Base-by-base conservation (phyloP, 1,139 yeast genomes). In the Scheffersomyces illinoinensis region DNA sequence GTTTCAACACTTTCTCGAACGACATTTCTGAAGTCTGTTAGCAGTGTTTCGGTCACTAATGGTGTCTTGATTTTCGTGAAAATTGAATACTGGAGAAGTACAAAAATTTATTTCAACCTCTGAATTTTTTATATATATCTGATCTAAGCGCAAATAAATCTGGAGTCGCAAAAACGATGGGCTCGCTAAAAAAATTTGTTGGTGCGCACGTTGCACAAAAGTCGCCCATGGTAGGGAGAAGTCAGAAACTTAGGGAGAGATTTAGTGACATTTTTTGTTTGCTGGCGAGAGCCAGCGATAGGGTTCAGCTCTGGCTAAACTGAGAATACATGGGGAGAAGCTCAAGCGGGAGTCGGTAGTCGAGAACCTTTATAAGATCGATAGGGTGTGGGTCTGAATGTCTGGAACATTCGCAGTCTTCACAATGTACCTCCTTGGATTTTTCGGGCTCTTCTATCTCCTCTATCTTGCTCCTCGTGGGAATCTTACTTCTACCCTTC, bases 1-100 rank as follows among this genome's bases (percentile, higher is more conserved):
- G 77, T 61, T 82, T 77, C 58, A 90, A 74, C 43, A 92, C 97
- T 64, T 83, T 88, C 57, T 85, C 86, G 64, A 88, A 86, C 0
- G 97, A 89, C 97, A 91, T 91, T 33, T 33, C 43, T 12, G 43
- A 33, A 33, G 43, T 12, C 43, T 33, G 43, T 33, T 33, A 33
- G 43, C 43, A 33, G 43, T 10, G 43, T 33, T 33, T 33, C 3
- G 43, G 43, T 3, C 43, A 10, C 43, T 33, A 17, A 33, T 17
- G 43, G 17, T 14, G 43, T 33, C 43, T 33, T 24, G 17, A 7
- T 33, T 33, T 33, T 17, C 43, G 43, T 33, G 43, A 12, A 33
- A 8, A 33, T 33, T 33, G 43, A 17, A 33, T 33, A 33, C 43
- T 33, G 43, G 43, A 33, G 43, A 33, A 33, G 43, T 7, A 33